A percentile compares a stretch with the other conserved stretches of the same genome.
These are phyloP conservation scores for Penicillium nucicola DNA, from an alignment of 495 filamentous ascomycete genomes.

Conservation along the genomic window DNA sequence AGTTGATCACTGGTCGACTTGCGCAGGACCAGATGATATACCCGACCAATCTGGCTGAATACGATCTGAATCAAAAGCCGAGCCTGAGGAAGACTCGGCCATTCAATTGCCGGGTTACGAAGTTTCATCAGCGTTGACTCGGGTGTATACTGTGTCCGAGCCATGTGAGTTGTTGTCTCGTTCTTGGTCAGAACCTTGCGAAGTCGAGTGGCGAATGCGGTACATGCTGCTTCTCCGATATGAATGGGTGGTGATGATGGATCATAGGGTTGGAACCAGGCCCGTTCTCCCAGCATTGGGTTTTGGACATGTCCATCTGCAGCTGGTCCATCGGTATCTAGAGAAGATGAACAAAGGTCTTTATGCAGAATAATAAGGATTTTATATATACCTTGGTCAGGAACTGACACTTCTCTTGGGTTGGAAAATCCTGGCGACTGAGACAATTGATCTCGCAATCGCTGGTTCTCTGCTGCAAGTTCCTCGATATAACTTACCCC, in stretches of 20 bases:
- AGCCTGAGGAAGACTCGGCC: slow-evolving; percentile 25
- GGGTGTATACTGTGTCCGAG: slow-evolving; percentile 25
- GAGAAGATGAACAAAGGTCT: not conserved
- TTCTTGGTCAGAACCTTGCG: slow-evolving; percentile 26
- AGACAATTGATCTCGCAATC: slow-evolving; percentile 18
- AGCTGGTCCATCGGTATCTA: slow-evolving; percentile 5
- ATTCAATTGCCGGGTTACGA: slow-evolving; percentile 11
- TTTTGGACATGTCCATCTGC: slow-evolving; percentile 22
- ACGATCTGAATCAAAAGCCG: slow-evolving; percentile 24
- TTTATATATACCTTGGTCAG: slow-evolving; percentile 5
- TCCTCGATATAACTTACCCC: slow-evolving; percentile 25
- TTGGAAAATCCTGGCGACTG: not conserved
- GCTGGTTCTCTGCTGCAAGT: slow-evolving; percentile 22
- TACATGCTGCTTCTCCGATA: slow-evolving; percentile 33
- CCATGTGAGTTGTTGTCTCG: slow-evolving; percentile 20
- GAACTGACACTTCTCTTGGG: not conserved
- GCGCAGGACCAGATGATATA: slow-evolving; percentile 28
- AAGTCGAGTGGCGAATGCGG: slow-evolving; percentile 33
- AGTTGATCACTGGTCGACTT: slow-evolving; percentile 24
- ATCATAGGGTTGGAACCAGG: slow-evolving; percentile 33
- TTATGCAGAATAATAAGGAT: not conserved
- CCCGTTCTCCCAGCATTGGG: slow-evolving; percentile 28
- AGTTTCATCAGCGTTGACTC: slow-evolving; percentile 20
- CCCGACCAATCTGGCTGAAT: slow-evolving; percentile 25
- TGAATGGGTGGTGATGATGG: slow-evolving; percentile 28